phyloP scores from a whole-genome alignment of 441 rosid genomes.

The Syzygium syzygioides region DNA sequence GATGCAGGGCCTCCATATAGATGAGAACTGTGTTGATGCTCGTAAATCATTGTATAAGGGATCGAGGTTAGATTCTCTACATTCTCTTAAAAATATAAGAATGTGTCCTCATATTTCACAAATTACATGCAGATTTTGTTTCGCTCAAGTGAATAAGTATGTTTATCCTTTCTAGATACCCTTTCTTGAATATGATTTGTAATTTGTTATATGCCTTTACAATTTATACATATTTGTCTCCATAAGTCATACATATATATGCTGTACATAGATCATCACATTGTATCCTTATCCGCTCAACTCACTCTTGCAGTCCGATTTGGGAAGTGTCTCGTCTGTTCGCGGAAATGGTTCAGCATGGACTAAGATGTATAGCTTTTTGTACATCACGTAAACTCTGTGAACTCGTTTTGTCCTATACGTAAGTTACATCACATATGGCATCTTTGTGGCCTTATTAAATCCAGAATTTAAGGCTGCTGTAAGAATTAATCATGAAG shows the following conservation, averaged over 20 bases:
- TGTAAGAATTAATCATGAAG: neutral
- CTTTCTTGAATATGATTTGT: neutral
- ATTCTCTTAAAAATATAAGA: neutral
- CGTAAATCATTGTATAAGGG: neutral
- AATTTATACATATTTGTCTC: neutral
- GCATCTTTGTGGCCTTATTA: neutral
- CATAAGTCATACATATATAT: neutral
- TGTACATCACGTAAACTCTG: slow-evolving; percentile 92
- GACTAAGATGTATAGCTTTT: slow-evolving; percentile 91
- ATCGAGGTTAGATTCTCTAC: neutral
- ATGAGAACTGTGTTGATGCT: neutral
- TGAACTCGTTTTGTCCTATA: slow-evolving; percentile 74
- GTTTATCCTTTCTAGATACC: neutral
- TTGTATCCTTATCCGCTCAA: neutral
- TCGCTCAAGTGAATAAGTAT: neutral
- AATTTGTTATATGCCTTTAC: neutral
- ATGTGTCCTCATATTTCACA: neutral
- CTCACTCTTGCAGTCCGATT: slow-evolving; percentile 51
- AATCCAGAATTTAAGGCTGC: neutral
- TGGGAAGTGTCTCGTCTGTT: slow-evolving; percentile 73
- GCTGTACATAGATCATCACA: neutral
- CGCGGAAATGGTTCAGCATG: slow-evolving; percentile 97
- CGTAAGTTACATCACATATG: slow-evolving; percentile 43
- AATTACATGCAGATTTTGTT: neutral
- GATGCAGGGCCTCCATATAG: neutral